Evolutionary conservation across 768 basidiomycete species (phyloP).

Genomic region (Rhizopogon vesiculosus): DNA sequence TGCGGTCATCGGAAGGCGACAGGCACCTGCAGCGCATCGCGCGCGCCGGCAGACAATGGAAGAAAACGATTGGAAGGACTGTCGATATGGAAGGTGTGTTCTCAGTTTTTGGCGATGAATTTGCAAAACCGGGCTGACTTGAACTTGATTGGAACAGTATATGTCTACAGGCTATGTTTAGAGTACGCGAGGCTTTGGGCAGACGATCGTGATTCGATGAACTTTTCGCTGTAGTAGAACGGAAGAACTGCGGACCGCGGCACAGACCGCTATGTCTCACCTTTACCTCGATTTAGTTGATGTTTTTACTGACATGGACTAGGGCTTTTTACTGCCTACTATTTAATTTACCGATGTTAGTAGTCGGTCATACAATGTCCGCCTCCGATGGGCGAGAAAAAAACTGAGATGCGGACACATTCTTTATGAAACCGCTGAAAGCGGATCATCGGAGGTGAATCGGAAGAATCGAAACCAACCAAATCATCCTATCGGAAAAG

Average conservation of each 20-base stretch:
- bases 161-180: slow-evolving; percentile 81
- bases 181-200: slow-evolving; percentile 86
- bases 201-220: slow-evolving; percentile 79
- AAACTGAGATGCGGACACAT: too few species aligned
- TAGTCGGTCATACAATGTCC: too few species aligned
- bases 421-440: too few species aligned
- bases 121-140: neutral
- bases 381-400: too few species aligned
- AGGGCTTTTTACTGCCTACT: too few species aligned
- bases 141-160: slow-evolving; percentile 43
- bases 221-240: slow-evolving; percentile 17
- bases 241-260: neutral
- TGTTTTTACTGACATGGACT: too few species aligned
- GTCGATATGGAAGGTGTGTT: slow-evolving; percentile 89
- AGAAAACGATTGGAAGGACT: slow-evolving; percentile 71
- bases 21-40: slow-evolving; percentile 76
- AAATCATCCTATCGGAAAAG: too few species aligned
- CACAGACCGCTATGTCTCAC: neutral
- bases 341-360: too few species aligned
- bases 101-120: neutral
- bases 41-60: slow-evolving; percentile 91
- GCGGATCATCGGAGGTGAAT: too few species aligned
- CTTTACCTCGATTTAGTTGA: neutral
- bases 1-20: slow-evolving; percentile 55
- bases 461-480: too few species aligned